Evolutionary conservation across 2,329 filamentous ascomycete genomes (phyloP).

Genomic region (Aspergillus udagawae): DNA sequence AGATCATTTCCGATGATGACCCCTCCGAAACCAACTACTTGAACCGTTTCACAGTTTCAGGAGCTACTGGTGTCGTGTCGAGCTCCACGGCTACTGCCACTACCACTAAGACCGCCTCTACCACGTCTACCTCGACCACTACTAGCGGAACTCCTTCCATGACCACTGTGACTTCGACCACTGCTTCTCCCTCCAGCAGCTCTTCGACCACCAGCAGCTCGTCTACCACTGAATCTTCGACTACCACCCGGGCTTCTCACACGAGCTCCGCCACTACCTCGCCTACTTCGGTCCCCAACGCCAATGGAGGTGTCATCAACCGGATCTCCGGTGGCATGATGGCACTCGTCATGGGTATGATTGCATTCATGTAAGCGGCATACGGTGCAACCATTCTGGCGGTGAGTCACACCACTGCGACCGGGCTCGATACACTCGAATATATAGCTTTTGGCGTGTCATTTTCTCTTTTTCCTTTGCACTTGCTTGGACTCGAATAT

Average conservation of each 20-base stretch:
- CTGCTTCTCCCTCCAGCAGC: constrained; percentile 11
- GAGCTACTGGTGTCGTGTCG: constrained; percentile 37
- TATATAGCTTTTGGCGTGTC: constrained; percentile 1
- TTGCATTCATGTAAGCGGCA: constrained; percentile 32
- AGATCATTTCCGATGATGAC: constrained; percentile 50
- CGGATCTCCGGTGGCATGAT: constrained; percentile 34
- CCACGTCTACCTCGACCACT: constrained; percentile 18
- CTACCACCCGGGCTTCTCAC: constrained; percentile 16
- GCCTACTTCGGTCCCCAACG: constrained; percentile 23
- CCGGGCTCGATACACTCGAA: not conserved
- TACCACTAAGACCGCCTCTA: constrained; percentile 18
- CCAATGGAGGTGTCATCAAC: constrained; percentile 28
- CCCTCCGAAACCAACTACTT: constrained; percentile 48
- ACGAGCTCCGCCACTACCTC: constrained; percentile 18
- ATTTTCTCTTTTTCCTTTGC: not conserved
- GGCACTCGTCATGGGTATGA: constrained; percentile 31
- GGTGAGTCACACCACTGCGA: not conserved
- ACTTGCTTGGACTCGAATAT: not conserved
- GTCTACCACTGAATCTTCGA: constrained; percentile 11
- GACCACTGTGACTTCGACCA: constrained; percentile 22
- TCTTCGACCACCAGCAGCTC: constrained; percentile 15
- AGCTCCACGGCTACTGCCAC: constrained; percentile 20
- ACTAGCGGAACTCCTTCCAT: constrained; percentile 21
- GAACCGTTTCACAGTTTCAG: constrained; percentile 48
- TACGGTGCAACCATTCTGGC: not conserved